Conservation (phyloP, 2,329 filamentous ascomycete genomes). For the Rhinocladiella mackenziei region DNA sequence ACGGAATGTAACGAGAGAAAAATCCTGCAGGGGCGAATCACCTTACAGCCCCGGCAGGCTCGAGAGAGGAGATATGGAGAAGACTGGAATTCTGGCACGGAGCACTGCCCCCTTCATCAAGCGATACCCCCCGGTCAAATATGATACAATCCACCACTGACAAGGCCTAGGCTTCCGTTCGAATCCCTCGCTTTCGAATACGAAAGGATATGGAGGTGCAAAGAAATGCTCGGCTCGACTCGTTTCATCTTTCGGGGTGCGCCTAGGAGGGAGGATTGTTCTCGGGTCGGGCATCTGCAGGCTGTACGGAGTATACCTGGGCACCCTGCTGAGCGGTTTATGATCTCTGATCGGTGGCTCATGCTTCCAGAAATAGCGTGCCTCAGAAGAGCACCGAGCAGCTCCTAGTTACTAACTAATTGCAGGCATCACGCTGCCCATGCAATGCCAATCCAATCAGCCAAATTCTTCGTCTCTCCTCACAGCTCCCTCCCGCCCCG, state of each 20-base stretch:
- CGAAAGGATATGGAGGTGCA: no score
- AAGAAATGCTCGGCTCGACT: background rate
- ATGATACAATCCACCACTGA: background rate
- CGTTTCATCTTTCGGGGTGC: background rate
- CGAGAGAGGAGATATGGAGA: background rate
- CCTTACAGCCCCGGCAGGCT: slow-evolving; percentile 2
- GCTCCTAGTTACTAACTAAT: no score
- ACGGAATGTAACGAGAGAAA: background rate
- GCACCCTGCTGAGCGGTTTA: no score
- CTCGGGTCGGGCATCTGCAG: no score
- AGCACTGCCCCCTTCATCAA: slow-evolving; percentile 6
- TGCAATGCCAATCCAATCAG: background rate
- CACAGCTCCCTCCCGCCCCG: background rate
- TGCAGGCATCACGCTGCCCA: slow-evolving; percentile 1
- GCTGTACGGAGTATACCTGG: no score
- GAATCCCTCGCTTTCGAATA: slow-evolving; percentile 1
- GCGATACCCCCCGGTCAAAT: background rate
- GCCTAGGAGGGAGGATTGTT: no score
- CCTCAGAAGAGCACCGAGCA: no score
- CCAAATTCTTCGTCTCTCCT: background rate
- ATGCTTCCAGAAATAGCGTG: slow-evolving; percentile 16
- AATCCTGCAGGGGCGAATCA: no score
- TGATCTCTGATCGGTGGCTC: slow-evolving; percentile 2
- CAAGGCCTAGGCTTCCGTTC: background rate
- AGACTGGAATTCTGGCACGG: background rate